Evolutionary conservation across 1,139 yeast species (phyloP).

Genomic region (Eremothecium coryli): DNA sequence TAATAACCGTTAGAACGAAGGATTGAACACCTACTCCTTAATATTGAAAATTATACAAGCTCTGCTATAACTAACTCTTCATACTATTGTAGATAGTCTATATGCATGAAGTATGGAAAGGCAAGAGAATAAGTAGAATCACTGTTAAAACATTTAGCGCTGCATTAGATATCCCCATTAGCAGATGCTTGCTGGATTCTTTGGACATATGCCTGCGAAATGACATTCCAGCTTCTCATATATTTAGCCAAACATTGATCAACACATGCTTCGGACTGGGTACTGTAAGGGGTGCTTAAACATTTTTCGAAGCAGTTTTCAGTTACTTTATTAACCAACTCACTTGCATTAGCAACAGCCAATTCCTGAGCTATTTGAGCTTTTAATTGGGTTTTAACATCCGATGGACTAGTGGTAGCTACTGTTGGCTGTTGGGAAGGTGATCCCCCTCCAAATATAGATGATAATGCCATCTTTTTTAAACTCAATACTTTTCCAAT

Average conservation of each 20-base stretch:
- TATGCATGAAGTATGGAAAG: too few relatives aligned
- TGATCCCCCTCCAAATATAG: constrained; percentile 36
- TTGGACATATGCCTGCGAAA: constrained; percentile 65
- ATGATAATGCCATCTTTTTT: constrained; percentile 31
- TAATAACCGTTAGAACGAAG: too few relatives aligned
- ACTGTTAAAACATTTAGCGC: too few relatives aligned
- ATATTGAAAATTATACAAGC: too few relatives aligned
- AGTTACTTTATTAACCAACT: constrained; percentile 76
- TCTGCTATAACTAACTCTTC: too few relatives aligned
- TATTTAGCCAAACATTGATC: constrained; percentile 76
- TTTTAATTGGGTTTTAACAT: constrained; percentile 53
- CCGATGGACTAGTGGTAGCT: constrained; percentile 23
- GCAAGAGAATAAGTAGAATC: too few relatives aligned
- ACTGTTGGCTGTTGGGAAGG: constrained; percentile 26
- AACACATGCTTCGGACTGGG: constrained; percentile 49
- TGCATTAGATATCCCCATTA: too few relatives aligned
- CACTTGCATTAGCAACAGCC: constrained; percentile 84
- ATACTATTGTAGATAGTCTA: too few relatives aligned
- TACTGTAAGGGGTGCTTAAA: constrained; percentile 40
- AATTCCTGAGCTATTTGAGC: constrained; percentile 70
- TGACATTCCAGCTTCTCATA: constrained; percentile 83
- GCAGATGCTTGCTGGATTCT: constrained; percentile 53
- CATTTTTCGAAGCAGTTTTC: constrained; percentile 83
- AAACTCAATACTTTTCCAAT: background rate
- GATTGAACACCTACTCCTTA: too few relatives aligned